Evolutionary conservation across 495 filamentous ascomycete genomes (phyloP), one percentile per base, ranked within the genome.

Genomic region (Antarctomyces pellizariae): DNA sequence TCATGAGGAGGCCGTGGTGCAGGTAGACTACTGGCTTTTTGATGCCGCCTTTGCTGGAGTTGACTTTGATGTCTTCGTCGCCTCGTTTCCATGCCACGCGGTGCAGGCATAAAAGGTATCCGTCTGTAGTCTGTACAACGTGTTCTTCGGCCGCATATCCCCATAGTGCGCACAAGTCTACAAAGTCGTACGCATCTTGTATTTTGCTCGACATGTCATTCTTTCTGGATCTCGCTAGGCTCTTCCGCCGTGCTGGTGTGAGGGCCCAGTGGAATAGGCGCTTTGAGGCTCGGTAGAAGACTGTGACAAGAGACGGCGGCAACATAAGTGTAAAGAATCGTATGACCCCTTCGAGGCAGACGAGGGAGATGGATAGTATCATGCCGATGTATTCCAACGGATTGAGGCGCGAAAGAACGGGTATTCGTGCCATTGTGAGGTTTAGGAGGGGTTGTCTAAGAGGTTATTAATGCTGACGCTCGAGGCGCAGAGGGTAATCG

Each of bases 1-100:
- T 92, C 86, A 97, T 97, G 31, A 97, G 58, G 28, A 97, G 57
- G 13, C 86, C 86, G 49, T 97, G 86, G 48, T 97, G 86, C 35
- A 97, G 54, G 47, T 95, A 97, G 5, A 91, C 73, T 6, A 93
- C 76, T 32, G 70, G 75, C 52, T 90, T 92, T 48, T 58, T 61
- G 9, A 75, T 33, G n/a, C 55, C 46, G 23, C 28, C 53, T 2
- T 65, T 50, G 2, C 78, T 75, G 21, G 63, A 51, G 42, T 90
- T 90, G 39, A 86, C 71, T 34, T 57, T 57, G 19, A 53, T 50
- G 17, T 66, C 59, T 33, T 91, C 80, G 42, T 84, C 76, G 1
- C 76, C 79, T 30, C 69, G 73, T 26, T 64, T 59, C 59, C 75
- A 86, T 5, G 75, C 71, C 17, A 97, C 47, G 9, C 86, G 66